Base-by-base conservation (phyloP, 1,139 yeast species). In the Kodamaea anthophila region DNA sequence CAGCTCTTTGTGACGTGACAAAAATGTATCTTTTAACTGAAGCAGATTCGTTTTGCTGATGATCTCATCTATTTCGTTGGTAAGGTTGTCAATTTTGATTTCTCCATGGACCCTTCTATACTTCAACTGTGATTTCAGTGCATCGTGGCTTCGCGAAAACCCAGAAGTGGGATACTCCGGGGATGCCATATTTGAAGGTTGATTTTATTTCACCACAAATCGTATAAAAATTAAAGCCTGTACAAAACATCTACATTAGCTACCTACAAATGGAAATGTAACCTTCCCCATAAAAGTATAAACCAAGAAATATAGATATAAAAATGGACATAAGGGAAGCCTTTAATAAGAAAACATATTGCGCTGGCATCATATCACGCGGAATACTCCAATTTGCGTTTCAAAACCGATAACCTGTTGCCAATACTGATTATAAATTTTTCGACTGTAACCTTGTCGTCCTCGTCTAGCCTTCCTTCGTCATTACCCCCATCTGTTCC, bases 341-440 rank as follows among this genome's bases (percentile, higher is more conserved):
- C n/a, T n/a, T n/a, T n/a, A n/a, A n/a, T n/a, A n/a, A n/a, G n/a
- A n/a, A n/a, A n/a, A n/a, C n/a, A n/a, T n/a, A n/a, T n/a, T n/a
- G n/a, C n/a, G n/a, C n/a, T n/a, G n/a, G n/a, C n/a, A n/a, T n/a
- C n/a, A n/a, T n/a, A n/a, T n/a, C n/a, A n/a, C n/a, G n/a, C n/a
- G n/a, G n/a, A 16, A 16, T 6, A 6, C 13, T 49, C 55, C 22
- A 53, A 35, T 35, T 71, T 73, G 38, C 58, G 59, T 49, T 74
- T 71, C 45, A 81, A 62, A 4, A 77, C 74, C 11, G 74, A 66
- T 41, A 82, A 60, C 40, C 94, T 63, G 43, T 72, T 77, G 9
- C 86, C 82, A 41, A 83, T 81, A 50, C 87, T 77, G 31, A 74
- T 73, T 39, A 82, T 77, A 44, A 82, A 84, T 53, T 77, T 79